Percentiles rank a stretch among this genome's conserved stretches.
Conservation (phyloP, 495 filamentous ascomycete species). For the Hypoxylon fuscum region DNA sequence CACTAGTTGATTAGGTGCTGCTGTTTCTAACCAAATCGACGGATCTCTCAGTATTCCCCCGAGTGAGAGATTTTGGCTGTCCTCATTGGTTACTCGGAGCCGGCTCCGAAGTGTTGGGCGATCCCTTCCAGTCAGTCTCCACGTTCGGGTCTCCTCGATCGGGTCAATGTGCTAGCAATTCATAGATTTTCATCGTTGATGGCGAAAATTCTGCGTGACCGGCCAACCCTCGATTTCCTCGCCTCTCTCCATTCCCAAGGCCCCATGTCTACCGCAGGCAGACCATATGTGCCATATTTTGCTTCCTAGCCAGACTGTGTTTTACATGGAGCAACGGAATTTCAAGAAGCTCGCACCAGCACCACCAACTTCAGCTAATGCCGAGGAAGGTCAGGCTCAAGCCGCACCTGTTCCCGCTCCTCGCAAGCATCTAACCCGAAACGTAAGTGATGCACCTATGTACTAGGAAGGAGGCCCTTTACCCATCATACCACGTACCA, state of each 20-base stretch:
- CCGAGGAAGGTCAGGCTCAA: conserved; percentile 2
- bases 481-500: conserved; percentile 25
- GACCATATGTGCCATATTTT: conserved; percentile 1
- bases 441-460: conserved; percentile 21
- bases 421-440: conserved; percentile 31
- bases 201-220: conserved; percentile 9
- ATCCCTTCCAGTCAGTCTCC: conserved; percentile 16
- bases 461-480: conserved; percentile 7
- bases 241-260: neutral
- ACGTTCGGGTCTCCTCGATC: conserved; percentile 13
- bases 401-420: conserved; percentile 11
- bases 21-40: conserved; percentile 9
- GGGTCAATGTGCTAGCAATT: neutral
- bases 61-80: conserved; percentile 1
- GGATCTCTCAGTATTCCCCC: conserved; percentile 2
- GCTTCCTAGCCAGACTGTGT: neutral
- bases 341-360: conserved; percentile 35
- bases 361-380: conserved; percentile 9
- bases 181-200: neutral
- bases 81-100: conserved; percentile 35
- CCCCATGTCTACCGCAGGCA: conserved; percentile 4
- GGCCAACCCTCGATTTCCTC: conserved; percentile 5
- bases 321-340: conserved; percentile 31
- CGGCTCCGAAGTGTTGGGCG: conserved; percentile 11
- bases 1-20: too few relatives aligned